Evolutionary conservation across 495 filamentous ascomycete genomes (phyloP).

Genomic region (Lasiosphaeria miniovina): DNA sequence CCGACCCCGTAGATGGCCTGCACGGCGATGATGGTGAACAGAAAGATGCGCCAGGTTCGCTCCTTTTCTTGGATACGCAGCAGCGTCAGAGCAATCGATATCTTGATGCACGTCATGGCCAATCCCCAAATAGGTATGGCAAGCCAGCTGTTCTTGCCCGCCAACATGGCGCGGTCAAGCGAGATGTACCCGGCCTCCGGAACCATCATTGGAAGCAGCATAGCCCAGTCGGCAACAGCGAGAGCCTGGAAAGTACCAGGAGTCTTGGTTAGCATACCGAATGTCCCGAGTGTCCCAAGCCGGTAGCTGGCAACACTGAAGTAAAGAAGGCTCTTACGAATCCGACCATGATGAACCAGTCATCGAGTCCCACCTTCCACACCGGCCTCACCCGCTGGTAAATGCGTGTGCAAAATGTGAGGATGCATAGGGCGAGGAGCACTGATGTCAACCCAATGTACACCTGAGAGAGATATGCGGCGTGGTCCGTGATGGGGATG

Average conservation of each 20-base stretch:
- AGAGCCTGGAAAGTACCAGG: conserved; percentile 13
- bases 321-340: conserved; percentile 18
- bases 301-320: not conserved
- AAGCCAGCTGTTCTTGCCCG: conserved; percentile 22
- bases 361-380: conserved; percentile 28
- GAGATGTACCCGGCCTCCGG: conserved; percentile 13
- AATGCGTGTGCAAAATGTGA: conserved; percentile 23
- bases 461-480: conserved; percentile 21
- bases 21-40: conserved; percentile 50
- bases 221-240: conserved; percentile 20
- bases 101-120: conserved; percentile 30
- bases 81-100: conserved; percentile 27
- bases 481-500: conserved; percentile 12
- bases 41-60: conserved; percentile 45
- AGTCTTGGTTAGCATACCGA: not conserved
- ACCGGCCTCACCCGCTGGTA: conserved; percentile 24
- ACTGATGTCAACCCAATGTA: conserved; percentile 20
- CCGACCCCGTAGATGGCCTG: conserved; percentile 54
- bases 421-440: conserved; percentile 16
- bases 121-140: conserved; percentile 28
- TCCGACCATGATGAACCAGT: conserved; percentile 23
- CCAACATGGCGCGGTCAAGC: not conserved
- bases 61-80: conserved; percentile 30
- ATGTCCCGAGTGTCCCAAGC: not conserved
- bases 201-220: conserved; percentile 23